Conservation (phyloP, 2,329 filamentous ascomycete species). For the Metarhizium brunneum region DNA sequence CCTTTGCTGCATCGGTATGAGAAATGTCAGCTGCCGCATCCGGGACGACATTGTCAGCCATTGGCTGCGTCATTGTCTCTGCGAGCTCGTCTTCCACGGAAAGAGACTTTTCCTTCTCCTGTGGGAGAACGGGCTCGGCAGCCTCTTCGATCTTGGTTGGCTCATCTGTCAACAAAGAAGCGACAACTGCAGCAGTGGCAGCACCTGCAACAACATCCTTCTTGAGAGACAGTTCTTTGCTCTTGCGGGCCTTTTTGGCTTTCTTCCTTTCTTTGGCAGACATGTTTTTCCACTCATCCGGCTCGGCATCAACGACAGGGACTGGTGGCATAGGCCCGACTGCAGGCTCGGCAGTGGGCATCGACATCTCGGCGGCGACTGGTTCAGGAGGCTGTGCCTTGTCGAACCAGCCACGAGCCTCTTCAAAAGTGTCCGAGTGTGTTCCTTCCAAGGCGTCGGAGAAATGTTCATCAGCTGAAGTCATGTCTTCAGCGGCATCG, state of each 20-base stretch:
- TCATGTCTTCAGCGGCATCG: conserved; percentile 20
- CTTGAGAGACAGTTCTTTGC: conserved; percentile 4
- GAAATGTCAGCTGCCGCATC: background rate
- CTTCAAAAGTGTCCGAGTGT: conserved; percentile 14
- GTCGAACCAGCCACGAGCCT: conserved; percentile 8
- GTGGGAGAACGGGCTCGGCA: background rate
- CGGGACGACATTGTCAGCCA: background rate
- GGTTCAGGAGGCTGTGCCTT: conserved; percentile 1
- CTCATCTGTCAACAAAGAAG: background rate
- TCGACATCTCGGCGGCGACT: conserved; percentile 3
- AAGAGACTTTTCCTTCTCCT: conserved; percentile 10
- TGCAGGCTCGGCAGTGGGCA: background rate
- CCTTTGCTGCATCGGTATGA: background rate
- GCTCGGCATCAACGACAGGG: conserved; percentile 6
- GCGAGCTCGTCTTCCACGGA: conserved; percentile 1
- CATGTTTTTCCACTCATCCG: conserved; percentile 8
- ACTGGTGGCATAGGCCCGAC: background rate
- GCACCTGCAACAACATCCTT: conserved; percentile 2
- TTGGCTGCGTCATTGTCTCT: background rate
- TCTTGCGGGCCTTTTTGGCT: conserved; percentile 13
- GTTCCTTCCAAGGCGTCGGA: conserved; percentile 23
- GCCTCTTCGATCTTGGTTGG: conserved; percentile 5
- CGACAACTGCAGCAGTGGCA: conserved; percentile 2
- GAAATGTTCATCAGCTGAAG: conserved; percentile 26
- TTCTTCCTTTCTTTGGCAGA: conserved; percentile 12